Evolutionary conservation across 352 stramenopile species (phyloP), one percentile per base, ranked within the genome.

Genomic region (Pelagophyceae sp.): DNA sequence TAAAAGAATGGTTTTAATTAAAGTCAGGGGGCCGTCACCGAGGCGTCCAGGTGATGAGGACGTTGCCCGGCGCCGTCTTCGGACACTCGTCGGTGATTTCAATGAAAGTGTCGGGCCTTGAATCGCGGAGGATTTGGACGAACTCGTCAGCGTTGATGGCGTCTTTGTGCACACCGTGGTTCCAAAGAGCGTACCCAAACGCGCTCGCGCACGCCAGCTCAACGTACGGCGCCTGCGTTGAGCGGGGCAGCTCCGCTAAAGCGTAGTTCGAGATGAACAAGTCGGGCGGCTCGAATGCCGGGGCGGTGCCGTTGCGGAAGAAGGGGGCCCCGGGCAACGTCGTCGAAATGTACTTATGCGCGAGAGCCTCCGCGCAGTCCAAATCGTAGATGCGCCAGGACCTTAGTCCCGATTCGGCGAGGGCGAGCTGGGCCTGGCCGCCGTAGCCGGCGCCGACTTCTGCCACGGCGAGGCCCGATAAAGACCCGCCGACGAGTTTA

Each of bases 391-490:
- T n/a, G 58, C 58, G 58, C 23, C 29, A 65, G 58, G 23, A 2
- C n/a, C n/a, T n/a, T n/a, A n/a, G n/a, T n/a, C n/a, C n/a, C n/a
- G n/a, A n/a, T n/a, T n/a, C n/a, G 5, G 58, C 58, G 17, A 65
- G 58, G 2, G 23, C 23, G 58, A 65, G 23, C 58, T 65, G 58
- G 5, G 58, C 58, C 58, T 65, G 58, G 58, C 58, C 58, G 58
- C 58, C 58, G 58, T 65, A 65, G 58, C 58, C 58, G 58, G 17
- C 58, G 58, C 58, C 58, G 20, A 65, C 32, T 25, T 65, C 58
- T n/a, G 32, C 5, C 20, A 65, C 29, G 5, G 5, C 2, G 23
- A 33, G 23, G 5, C 29, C 58, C 2, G 58, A 6, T 2, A 65
- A n/a, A 6, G 58, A 2, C 5, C 58, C 58, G 29, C 58, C 23